These are phyloP conservation scores for Populus nigra DNA, from an alignment of 345 rosid genomes.

Conservation along the genomic window DNA sequence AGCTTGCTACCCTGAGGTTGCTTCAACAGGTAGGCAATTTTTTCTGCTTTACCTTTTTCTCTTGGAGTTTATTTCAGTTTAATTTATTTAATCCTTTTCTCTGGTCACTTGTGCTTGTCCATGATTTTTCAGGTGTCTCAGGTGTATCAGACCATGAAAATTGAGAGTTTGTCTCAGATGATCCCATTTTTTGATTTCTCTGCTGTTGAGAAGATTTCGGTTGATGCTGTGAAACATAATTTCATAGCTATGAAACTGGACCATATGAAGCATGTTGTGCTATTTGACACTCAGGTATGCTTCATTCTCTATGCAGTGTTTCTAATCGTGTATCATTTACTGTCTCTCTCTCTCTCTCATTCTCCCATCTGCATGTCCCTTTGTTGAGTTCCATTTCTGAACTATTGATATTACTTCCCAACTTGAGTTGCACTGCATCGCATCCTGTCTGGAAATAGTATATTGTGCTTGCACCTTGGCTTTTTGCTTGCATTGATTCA, in stretches of 20 bases:
- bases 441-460: not conserved
- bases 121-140: constrained; percentile 68
- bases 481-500: not conserved
- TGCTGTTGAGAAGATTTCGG: constrained; percentile 84
- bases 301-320: not conserved
- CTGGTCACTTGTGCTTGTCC: not conserved
- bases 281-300: constrained; percentile 69
- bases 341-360: not conserved
- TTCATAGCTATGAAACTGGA: constrained; percentile 89
- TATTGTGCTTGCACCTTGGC: not conserved
- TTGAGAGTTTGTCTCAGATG: constrained; percentile 71
- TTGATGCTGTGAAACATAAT: constrained; percentile 81
- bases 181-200: constrained; percentile 85
- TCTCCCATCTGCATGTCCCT: not conserved
- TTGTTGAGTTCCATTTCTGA: not conserved
- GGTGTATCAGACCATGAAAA: constrained; percentile 79
- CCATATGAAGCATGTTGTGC: constrained; percentile 68
- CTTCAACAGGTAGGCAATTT: constrained; percentile 73
- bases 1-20: constrained; percentile 79
- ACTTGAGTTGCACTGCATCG: not conserved
- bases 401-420: not conserved
- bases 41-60: not conserved
- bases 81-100: not conserved
- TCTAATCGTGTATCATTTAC: not conserved
- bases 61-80: not conserved